Evolutionary conservation across 2,329 filamentous ascomycete genomes (phyloP).

Genomic region (Colletotrichum sp.): DNA sequence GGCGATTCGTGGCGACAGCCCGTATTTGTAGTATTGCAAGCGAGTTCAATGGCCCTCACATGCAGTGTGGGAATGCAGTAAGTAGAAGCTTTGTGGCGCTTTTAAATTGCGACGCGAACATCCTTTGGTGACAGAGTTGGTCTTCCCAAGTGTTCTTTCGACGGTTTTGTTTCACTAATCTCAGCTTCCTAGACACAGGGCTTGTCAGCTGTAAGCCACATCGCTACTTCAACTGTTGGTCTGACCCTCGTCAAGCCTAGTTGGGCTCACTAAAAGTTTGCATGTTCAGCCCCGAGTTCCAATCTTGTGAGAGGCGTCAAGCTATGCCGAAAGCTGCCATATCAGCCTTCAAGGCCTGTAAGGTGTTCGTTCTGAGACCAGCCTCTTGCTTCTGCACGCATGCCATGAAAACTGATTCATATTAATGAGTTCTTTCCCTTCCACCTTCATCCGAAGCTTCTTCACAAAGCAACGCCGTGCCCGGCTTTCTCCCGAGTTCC

Average conservation of each 20-base stretch:
- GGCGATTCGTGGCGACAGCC: neutral
- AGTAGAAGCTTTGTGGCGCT: neutral
- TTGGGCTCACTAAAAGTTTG: neutral
- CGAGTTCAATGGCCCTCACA: neutral
- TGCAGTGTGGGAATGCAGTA: neutral
- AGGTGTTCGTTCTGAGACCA: neutral
- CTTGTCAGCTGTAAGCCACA: neutral
- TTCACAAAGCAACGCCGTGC: neutral
- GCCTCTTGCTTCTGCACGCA: neutral
- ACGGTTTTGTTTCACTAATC: neutral
- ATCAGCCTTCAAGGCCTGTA: neutral
- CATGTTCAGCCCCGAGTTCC: neutral
- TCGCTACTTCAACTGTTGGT: neutral
- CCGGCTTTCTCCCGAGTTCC: neutral
- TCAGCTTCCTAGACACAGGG: neutral
- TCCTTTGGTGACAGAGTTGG: neutral
- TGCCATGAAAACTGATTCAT: neutral
- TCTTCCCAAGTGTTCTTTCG: neutral
- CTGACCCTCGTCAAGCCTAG: neutral
- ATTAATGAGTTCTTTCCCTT: neutral
- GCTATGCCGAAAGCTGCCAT: neutral
- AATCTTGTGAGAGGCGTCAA: neutral
- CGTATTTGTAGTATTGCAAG: neutral
- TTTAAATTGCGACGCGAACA: neutral
- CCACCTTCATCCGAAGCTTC: neutral